Conservation (phyloP, 108 stramenopile genomes). For the Cylindrotheca closterium region DNA sequence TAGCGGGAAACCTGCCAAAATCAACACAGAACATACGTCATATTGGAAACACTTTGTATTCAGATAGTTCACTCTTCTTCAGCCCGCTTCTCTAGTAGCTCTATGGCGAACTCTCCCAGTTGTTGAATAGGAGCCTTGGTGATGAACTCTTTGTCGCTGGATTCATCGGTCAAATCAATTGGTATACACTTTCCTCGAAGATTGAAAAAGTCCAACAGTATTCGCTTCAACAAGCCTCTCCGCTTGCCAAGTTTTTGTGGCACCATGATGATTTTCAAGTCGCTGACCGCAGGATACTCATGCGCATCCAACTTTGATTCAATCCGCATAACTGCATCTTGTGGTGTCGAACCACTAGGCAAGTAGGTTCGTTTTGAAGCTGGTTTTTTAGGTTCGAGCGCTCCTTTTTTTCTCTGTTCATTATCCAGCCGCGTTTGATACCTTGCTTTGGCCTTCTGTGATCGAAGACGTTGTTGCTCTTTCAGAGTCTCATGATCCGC, state of each 20-base stretch:
- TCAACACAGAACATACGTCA: too few species aligned
- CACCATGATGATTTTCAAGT: conserved; percentile 59
- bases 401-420: conserved; percentile 5
- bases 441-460: conserved; percentile 54
- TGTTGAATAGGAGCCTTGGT: conserved; percentile 45
- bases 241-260: conserved; percentile 49
- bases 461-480: conserved; percentile 37
- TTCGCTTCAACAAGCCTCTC: conserved; percentile 44
- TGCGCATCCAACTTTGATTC: conserved; percentile 51
- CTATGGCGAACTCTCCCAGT: conserved; percentile 47
- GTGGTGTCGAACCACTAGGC: conserved; percentile 19
- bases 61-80: too few species aligned
- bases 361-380: conserved; percentile 4
- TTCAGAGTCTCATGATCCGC: conserved; percentile 15
- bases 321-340: conserved; percentile 59
- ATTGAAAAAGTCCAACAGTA: conserved; percentile 57
- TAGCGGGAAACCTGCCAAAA: too few species aligned
- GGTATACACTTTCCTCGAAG: conserved; percentile 78
- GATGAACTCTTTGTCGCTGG: conserved; percentile 33
- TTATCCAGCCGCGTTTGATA: conserved; percentile 58
- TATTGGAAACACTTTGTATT: too few species aligned
- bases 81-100: conserved; percentile 3
- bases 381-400: conserved; percentile 8
- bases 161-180: not conserved
- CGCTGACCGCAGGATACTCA: conserved; percentile 31